Percentiles rank a stretch among this genome's conserved stretches.
Conservation (phyloP, 2,329 filamentous ascomycete species). For the Fusarium mangiferae region DNA sequence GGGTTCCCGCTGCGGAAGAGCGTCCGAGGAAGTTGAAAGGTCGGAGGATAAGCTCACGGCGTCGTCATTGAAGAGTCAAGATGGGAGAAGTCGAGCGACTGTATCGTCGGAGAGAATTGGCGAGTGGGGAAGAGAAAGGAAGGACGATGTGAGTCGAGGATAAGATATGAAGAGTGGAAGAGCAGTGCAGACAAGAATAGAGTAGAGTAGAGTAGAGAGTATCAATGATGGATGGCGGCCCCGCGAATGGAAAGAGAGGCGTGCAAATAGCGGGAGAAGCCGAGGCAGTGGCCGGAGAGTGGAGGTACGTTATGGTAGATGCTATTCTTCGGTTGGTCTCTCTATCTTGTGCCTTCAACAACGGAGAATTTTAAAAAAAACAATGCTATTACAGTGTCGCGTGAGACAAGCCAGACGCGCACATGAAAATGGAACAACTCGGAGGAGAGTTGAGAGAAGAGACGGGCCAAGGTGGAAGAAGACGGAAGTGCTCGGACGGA, state of each 20-base stretch:
- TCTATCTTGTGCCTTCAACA: constrained; percentile 10
- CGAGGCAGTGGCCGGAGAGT: constrained; percentile 39
- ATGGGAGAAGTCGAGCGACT: constrained; percentile 19
- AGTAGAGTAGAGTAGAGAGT: background rate
- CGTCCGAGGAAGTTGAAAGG: constrained; percentile 36
- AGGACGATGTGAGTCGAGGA: constrained; percentile 31
- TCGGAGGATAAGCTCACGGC: constrained; percentile 40
- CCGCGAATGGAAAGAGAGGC: constrained; percentile 36
- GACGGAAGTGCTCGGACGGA: constrained; percentile 38
- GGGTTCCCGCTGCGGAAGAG: constrained; percentile 35
- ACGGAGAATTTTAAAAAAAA: constrained; percentile 11
- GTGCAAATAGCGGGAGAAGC: constrained; percentile 43
- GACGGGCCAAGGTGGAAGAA: constrained; percentile 14
- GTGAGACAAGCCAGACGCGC: constrained; percentile 25
- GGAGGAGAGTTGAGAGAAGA: background rate
- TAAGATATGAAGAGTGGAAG: constrained; percentile 22
- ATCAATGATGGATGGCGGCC: constrained; percentile 37
- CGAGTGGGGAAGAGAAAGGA: constrained; percentile 2
- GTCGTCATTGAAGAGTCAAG: constrained; percentile 43
- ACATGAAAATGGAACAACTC: constrained; percentile 26
- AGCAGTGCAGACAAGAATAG: background rate
- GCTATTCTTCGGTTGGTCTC: constrained; percentile 8
- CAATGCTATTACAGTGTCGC: constrained; percentile 14
- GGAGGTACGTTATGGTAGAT: constrained; percentile 14
- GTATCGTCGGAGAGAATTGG: constrained; percentile 25